These are phyloP conservation scores for Penicillium mononematosum DNA, from an alignment of 495 filamentous ascomycete genomes.

Conservation along the genomic window DNA sequence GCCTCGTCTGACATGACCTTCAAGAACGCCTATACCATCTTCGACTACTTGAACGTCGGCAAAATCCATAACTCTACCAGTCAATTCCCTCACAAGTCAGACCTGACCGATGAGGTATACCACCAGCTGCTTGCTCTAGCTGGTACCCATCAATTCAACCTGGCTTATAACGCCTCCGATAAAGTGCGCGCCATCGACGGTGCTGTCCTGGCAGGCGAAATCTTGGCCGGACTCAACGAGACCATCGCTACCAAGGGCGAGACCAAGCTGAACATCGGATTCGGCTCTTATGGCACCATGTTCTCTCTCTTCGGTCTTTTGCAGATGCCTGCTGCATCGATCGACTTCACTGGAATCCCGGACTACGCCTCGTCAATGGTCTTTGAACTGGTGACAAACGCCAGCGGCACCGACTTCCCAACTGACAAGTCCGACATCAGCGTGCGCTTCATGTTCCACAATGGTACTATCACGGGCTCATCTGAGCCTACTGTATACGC, in stretches of 20 bases:
- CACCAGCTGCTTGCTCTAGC: slow-evolving; percentile 47
- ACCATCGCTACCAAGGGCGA: slow-evolving; percentile 39
- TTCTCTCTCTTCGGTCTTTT: slow-evolving; percentile 51
- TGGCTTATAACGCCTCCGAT: slow-evolving; percentile 51
- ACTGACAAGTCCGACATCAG: slow-evolving; percentile 26
- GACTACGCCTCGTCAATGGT: slow-evolving; percentile 53
- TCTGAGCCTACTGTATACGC: slow-evolving; percentile 36
- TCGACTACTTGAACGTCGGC: slow-evolving; percentile 56
- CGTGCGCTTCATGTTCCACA: slow-evolving; percentile 54
- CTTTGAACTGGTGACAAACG: slow-evolving; percentile 51
- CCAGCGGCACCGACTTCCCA: slow-evolving; percentile 39
- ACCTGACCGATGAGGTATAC: slow-evolving; percentile 36
- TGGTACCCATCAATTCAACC: slow-evolving; percentile 51
- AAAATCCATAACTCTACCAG: slow-evolving; percentile 51
- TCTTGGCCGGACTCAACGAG: slow-evolving; percentile 44
- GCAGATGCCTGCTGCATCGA: slow-evolving; percentile 35
- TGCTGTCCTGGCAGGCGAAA: slow-evolving; percentile 42
- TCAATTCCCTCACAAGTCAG: slow-evolving; percentile 29
- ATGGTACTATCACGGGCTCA: slow-evolving; percentile 44
- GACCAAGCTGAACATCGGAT: slow-evolving; percentile 42
- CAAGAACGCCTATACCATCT: slow-evolving; percentile 71
- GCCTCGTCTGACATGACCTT: slow-evolving; percentile 52
- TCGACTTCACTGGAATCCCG: slow-evolving; percentile 47
- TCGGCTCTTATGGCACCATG: slow-evolving; percentile 51
- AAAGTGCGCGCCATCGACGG: slow-evolving; percentile 50